phyloP scores from a whole-genome alignment of 805 yeast genomes.

The Candida patagonica region DNA sequence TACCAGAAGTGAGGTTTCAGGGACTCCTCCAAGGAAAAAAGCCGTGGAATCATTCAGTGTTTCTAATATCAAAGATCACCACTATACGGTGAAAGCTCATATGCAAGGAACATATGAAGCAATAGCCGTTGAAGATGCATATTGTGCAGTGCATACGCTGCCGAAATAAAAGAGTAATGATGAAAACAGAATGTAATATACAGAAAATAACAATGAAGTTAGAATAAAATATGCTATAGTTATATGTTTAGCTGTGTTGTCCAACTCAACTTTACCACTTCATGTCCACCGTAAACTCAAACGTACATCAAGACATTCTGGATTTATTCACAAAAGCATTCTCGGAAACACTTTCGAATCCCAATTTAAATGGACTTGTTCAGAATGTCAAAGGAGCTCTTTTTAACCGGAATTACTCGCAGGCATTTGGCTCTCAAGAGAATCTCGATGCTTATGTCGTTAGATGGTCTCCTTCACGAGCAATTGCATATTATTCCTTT shows the following conservation, averaged over 20 bases:
- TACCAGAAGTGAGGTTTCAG: constrained; percentile 54
- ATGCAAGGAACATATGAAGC: constrained; percentile 94
- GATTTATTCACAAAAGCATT: constrained; percentile 23
- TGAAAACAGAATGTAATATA: too few species aligned
- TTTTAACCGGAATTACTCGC: constrained; percentile 57
- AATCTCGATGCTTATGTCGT: constrained; percentile 70
- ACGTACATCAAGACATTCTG: constrained; percentile 18
- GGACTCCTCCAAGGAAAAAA: constrained; percentile 27
- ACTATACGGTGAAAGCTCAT: constrained; percentile 64
- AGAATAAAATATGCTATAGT: too few species aligned
- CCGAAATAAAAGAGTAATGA: too few species aligned
- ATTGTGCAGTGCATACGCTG: constrained; percentile 45
- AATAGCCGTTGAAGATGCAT: constrained; percentile 76
- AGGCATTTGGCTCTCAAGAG: constrained; percentile 56
- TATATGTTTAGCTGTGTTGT: too few species aligned
- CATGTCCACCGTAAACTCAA: too few species aligned
- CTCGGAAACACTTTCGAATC: constrained; percentile 15
- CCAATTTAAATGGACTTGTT: constrained; percentile 32
- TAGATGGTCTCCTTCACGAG: constrained; percentile 81
- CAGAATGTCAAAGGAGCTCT: constrained; percentile 65
- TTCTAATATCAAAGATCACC: constrained; percentile 55
- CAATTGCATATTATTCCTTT: constrained; percentile 63
- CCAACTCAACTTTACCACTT: too few species aligned
- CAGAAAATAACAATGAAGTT: too few species aligned
- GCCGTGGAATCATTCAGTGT: constrained; percentile 52